A percentile compares a stretch with the other conserved stretches of the same genome.
phyloP scores from a whole-genome alignment of 2,329 filamentous ascomycete species.

The Trichoderma sp. region DNA sequence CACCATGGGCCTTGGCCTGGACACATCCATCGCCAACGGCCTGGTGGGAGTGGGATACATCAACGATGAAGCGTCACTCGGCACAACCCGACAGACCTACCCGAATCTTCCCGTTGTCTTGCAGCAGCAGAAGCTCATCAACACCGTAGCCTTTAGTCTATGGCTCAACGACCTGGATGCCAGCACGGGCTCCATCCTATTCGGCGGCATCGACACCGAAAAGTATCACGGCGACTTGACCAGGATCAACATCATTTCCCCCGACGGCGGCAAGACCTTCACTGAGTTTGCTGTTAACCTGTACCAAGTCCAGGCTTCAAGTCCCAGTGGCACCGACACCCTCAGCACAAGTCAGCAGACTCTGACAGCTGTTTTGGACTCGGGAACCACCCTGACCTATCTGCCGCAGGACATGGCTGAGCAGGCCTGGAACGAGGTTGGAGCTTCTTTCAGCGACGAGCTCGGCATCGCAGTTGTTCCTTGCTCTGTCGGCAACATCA shows the following conservation, averaged over 20 bases:
- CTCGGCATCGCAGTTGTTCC: conserved; percentile 46
- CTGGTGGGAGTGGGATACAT: conserved; percentile 61
- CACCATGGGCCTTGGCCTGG: conserved; percentile 56
- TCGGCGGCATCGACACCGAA: conserved; percentile 74
- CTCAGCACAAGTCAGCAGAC: conserved; percentile 45
- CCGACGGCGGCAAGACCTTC: conserved; percentile 42
- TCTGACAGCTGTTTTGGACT: conserved; percentile 67
- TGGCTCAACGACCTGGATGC: conserved; percentile 62
- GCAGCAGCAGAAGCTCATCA: conserved; percentile 60
- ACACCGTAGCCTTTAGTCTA: conserved; percentile 66
- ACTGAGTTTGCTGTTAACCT: conserved; percentile 49
- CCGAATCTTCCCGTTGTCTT: conserved; percentile 64
- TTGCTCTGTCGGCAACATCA: conserved; percentile 45
- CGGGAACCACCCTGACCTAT: conserved; percentile 70
- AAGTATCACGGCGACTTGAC: conserved; percentile 67
- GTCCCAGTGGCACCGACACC: conserved; percentile 48
- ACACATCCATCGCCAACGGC: conserved; percentile 55
- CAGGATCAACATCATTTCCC: conserved; percentile 53
- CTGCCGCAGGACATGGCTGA: conserved; percentile 60
- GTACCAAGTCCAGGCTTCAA: conserved; percentile 47
- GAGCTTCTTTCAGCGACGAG: conserved; percentile 44
- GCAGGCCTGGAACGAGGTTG: conserved; percentile 53
- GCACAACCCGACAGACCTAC: conserved; percentile 38
- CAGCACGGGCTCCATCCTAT: conserved; percentile 68
- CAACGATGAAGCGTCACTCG: conserved; percentile 46